Base-by-base conservation (phyloP, 345 rosid genomes). In the Eucalyptus curtisii region DNA sequence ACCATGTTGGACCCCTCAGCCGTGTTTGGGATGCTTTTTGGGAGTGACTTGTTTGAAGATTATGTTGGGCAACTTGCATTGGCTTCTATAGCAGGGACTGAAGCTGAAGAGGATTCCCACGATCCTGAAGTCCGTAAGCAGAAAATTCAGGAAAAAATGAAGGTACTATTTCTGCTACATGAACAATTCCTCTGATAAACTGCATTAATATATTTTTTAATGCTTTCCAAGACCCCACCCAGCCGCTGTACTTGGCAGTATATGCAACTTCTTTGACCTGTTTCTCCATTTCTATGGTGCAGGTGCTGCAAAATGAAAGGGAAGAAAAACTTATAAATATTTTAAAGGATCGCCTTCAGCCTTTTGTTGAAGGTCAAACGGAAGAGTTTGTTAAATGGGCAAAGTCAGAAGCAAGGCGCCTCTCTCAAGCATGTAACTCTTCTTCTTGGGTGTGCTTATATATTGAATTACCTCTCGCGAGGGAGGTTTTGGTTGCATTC, bases 1-100 rank as follows among this genome's bases (percentile, higher is more conserved):
- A 86, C 94, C 85, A 98, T 98, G 98, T 88, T 95, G 90, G 99
- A 98, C 85, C 98, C 99, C 91, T 89, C 99, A 68, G 93, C 97
- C 80, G 98, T 98, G 16, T 98, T 98, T 90, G 99, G 99, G 68
- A 96, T 96, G 99, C 93, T 96, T 68, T 97, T 98, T 81, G 99
- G 99, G 57, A 97, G 99, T 55, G 99, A 98, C 49, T 90, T 68
- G 87, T 98, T 98, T 91, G 99, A 98, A 90, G 99, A 98, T 86
- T 98, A 97, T 81, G 86, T 97, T 88, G 99, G 99, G 22, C 95
- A 97, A 90, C 97, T 98, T 88, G 97, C 97, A 13, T 89, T 98
- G 92, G 98, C 98, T 89, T 89, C 96, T 64, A 40, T 94, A 89
- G 91, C 96, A 22, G 76, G 95, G 45, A 53, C 93, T 50, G 98